Evolutionary conservation across 2,329 filamentous ascomycete species (phyloP), one percentile per base, ranked within the genome.

Genomic region (Calonectria pteridis): DNA sequence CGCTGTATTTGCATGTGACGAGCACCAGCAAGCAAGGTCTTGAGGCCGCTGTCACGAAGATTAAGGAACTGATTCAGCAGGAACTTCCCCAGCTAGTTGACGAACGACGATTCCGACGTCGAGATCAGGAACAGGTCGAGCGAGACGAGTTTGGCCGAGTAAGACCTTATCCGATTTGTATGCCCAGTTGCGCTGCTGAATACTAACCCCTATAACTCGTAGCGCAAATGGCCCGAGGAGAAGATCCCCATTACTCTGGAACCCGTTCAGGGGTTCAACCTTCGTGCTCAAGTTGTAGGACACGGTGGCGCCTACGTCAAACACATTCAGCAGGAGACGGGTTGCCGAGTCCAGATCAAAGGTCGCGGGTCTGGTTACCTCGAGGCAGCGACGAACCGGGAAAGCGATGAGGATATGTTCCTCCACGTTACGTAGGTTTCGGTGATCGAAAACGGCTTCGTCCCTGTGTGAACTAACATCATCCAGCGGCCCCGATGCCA

Each of bases 171-270:
- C 40, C 49, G 4, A 33, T 33, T 59, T 1, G 20, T 31, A 14
- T 59, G 13, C 35, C 7, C 49, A 31, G 20, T 18, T 20, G n/a
- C 20, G 28, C 20, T 11, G 11, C 7, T 43, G 59, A 18, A 66
- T n/a, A 49, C 43, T 63, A 43, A 55, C 73, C 75, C 65, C 75
- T 71, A 73, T 37, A 14, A 26, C 20, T 51, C n/a, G 49, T 78
- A 98, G 95, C 95, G 96, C 78, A 99, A 98, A 94, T 99, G 97
- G 97, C 96, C 97, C 1, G 97, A 98, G 82, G 95, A 98, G 86
- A 95, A 94, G 80, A 98, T 99, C 64, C 93, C 95, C 1, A 96
- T 99, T 79, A 92, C 93, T 75, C 92, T 99, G 71, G 97, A 98
- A 79, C 94, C 96, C 0, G 92, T 98, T 67, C 95, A 93, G 29